Base-by-base conservation (phyloP, 176 grass and related monocot genomes). In the Panicum miliaceum region DNA sequence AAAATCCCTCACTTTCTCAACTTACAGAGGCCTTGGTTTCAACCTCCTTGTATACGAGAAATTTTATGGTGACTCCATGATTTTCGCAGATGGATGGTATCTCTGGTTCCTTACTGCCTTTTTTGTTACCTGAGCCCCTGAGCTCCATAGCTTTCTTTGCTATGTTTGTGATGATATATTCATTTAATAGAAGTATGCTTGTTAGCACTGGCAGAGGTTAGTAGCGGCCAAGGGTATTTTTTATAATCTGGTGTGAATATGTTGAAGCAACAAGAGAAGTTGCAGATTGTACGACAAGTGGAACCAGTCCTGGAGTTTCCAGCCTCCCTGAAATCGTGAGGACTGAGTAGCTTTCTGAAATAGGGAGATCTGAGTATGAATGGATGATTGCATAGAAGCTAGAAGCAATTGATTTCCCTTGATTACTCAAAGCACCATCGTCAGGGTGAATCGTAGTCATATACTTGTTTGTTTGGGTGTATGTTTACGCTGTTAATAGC, bases 221-320 rank as follows among this genome's bases (percentile, higher is more conserved):
- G 45, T 13, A 47, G 12, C 0, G 45, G 10, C 11, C 45, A 47
- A 47, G 13, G 45, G 45, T 32, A 12, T 12, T 13, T n/a, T 51
- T 16, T 52, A 19, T 52, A 94, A 84, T 88, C 94, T 81, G 94
- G 92, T 13, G 91, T 82, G 14, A 43, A 65, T 63, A 78, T 86
- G 79, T 73, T 97, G 70, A 97, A 92, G 73, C 85, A 90, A 46
- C 82, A 92, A 84, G 85, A 97, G 91, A 94, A 92, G 71, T 45
- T 92, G 78, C 82, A 34, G 70, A 89, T 71, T 58, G 84, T 97
- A 56, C 56, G 58, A 37, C 89, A 84, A 81, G 87, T 94, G 25
- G 94, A 97, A 64, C 47, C 84, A 19, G 70, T 97, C 13, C 66
- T 90, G 29, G 82, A 94, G 58, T 68, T 94, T 79, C 85, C 91